These are phyloP conservation scores for Chrysopogon serrulatus DNA, from an alignment of 176 grass and related monocot genomes.

Conservation along the genomic window DNA sequence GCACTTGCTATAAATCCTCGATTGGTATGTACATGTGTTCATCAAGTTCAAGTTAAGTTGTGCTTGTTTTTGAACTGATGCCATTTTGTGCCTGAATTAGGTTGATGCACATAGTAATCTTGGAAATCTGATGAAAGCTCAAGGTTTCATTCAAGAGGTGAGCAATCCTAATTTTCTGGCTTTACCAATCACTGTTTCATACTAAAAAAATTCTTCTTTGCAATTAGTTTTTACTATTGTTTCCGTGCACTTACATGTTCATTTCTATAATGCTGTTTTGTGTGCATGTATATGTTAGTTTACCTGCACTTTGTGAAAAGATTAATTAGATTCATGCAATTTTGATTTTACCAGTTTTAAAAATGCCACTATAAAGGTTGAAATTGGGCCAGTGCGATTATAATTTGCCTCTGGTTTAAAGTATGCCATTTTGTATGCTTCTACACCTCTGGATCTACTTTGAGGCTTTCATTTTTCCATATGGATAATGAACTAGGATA, in stretches of 20 bases:
- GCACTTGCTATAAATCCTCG: conserved; percentile 81
- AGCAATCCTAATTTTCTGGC: neutral
- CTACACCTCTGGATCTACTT: neutral
- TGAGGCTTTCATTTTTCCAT: neutral
- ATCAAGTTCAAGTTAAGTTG: neutral
- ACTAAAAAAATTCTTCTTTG: neutral
- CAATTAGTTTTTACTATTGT: neutral
- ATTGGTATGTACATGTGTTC: conserved; percentile 50
- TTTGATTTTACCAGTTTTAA: neutral
- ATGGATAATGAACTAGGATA: neutral
- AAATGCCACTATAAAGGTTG: neutral
- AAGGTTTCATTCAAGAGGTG: conserved; percentile 91
- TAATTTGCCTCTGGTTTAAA: neutral
- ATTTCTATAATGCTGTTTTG: neutral
- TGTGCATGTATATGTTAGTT: neutral
- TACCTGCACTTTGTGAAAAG: neutral
- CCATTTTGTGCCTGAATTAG: conserved; percentile 41
- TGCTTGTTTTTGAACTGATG: conserved; percentile 27
- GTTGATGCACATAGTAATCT: conserved; percentile 99
- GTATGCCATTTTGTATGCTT: neutral
- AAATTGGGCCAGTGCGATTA: neutral
- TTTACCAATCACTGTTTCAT: neutral
- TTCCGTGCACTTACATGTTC: neutral
- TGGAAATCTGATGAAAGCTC: conserved; percentile 97
- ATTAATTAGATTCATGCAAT: neutral